Conservation (phyloP, 2,329 filamentous ascomycete species). For the Sclerotinia sclerotiorum region DNA sequence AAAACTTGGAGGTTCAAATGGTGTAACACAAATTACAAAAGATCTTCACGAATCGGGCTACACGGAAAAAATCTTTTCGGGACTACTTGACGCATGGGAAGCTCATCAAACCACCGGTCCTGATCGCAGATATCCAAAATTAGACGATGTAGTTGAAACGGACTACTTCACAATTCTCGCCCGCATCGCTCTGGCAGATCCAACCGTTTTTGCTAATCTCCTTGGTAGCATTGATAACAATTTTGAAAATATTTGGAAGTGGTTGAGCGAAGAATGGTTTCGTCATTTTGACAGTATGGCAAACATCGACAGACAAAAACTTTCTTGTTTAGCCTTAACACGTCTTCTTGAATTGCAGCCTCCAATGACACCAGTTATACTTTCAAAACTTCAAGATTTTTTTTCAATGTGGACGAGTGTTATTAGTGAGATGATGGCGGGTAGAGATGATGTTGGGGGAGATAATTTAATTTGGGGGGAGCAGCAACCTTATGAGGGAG, state of each 20-base stretch:
- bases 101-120: constrained; percentile 82
- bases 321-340: constrained; percentile 71
- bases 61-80: constrained; percentile 62
- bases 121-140: constrained; percentile 64
- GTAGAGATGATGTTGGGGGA: constrained; percentile 48
- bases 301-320: constrained; percentile 64
- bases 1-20: constrained; percentile 59
- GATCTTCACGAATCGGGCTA: constrained; percentile 66
- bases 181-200: constrained; percentile 72
- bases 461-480: constrained; percentile 54
- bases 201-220: constrained; percentile 65
- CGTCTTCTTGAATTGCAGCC: constrained; percentile 65
- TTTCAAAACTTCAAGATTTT: constrained; percentile 67
- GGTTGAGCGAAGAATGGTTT: constrained; percentile 66
- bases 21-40: constrained; percentile 61
- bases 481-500: constrained; percentile 50
- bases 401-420: constrained; percentile 75
- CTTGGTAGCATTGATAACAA: constrained; percentile 44
- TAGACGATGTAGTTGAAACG: constrained; percentile 74
- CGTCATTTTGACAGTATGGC: constrained; percentile 66
- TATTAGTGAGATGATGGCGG: constrained; percentile 64
- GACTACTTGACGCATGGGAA: constrained; percentile 67
- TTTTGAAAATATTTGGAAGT: constrained; percentile 56
- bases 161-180: constrained; percentile 85
- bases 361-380: constrained; percentile 52